Conservation (phyloP, 1,284 basidiomycete genomes). For the Cutaneotrichosporon dermatis region DNA sequence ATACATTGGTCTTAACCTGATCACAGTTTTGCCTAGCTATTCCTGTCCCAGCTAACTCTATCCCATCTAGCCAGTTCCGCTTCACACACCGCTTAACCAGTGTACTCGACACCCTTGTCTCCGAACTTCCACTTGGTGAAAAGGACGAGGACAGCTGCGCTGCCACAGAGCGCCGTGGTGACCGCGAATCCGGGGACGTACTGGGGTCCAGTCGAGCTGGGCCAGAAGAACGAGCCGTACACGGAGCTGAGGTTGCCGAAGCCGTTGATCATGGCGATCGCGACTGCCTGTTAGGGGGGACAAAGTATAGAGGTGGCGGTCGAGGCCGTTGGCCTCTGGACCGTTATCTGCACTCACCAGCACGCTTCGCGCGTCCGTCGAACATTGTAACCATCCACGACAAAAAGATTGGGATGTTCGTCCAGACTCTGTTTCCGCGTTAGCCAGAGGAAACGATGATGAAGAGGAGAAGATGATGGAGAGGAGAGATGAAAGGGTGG, state of each 20-base stretch:
- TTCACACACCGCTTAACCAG: not conserved
- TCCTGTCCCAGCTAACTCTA: no score
- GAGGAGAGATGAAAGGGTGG: no score
- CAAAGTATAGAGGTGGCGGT: no score
- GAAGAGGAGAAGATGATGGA: no score
- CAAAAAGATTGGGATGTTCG: constrained; percentile 22
- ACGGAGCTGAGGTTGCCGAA: constrained; percentile 13
- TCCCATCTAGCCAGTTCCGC: no score
- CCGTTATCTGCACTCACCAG: no score
- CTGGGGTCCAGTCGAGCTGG: constrained; percentile 12
- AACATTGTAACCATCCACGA: constrained; percentile 22
- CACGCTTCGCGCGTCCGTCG: constrained; percentile 20
- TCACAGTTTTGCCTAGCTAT: no score
- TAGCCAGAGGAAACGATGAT: no score
- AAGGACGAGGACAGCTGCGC: constrained; percentile 23
- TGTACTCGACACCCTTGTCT: constrained; percentile 25
- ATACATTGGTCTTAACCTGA: no score
- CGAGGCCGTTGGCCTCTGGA: no score
- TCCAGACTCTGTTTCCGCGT: constrained; percentile 13
- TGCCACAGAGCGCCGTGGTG: constrained; percentile 32
- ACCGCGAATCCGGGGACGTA: constrained; percentile 24
- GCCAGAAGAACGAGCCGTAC: constrained; percentile 31
- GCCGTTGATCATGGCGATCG: constrained; percentile 23
- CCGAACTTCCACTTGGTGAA: constrained; percentile 32
- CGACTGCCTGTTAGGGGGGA: constrained; percentile 5